A percentile compares a stretch with the other conserved stretches of the same genome.
Evolutionary conservation across 805 yeast species (phyloP).

Genomic region (Cyberlindnera samutprakarnensis): DNA sequence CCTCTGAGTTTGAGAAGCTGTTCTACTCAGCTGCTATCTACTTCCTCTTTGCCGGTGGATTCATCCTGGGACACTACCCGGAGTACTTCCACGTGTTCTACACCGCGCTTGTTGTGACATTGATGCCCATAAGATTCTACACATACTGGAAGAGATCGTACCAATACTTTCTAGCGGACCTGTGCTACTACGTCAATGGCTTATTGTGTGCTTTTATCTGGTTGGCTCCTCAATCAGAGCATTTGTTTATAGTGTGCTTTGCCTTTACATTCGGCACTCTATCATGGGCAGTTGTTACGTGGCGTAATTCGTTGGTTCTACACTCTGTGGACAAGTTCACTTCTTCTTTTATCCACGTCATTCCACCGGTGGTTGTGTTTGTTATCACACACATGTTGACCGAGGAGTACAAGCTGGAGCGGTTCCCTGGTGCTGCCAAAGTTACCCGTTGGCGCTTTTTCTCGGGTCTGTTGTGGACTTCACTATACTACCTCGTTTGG

Average conservation of each 20-base stretch:
- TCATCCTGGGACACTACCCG: slow-evolving; percentile 72
- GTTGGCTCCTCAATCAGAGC: slow-evolving; percentile 69
- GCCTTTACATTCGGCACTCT: slow-evolving; percentile 85
- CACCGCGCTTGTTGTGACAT: slow-evolving; percentile 46
- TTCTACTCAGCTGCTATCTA: slow-evolving; percentile 73
- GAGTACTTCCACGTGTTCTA: slow-evolving; percentile 70
- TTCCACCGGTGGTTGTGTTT: slow-evolving; percentile 85
- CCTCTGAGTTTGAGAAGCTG: slow-evolving; percentile 60
- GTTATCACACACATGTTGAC: slow-evolving; percentile 72
- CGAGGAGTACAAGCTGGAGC: slow-evolving; percentile 35
- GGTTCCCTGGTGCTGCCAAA: slow-evolving; percentile 79
- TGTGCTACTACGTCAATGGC: slow-evolving; percentile 85
- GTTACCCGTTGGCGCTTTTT: slow-evolving; percentile 66
- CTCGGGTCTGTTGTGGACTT: slow-evolving; percentile 69
- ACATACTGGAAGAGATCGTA: slow-evolving; percentile 72
- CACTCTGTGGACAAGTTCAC: slow-evolving; percentile 93
- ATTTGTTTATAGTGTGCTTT: slow-evolving; percentile 75
- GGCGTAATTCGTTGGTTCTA: slow-evolving; percentile 90
- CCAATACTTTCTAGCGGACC: slow-evolving; percentile 86
- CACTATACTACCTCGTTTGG: slow-evolving; percentile 81
- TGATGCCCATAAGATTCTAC: slow-evolving; percentile 82
- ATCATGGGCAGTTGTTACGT: slow-evolving; percentile 88
- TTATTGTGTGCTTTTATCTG: slow-evolving; percentile 67
- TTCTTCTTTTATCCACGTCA: slow-evolving; percentile 79
- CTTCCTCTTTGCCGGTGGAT: slow-evolving; percentile 63